These are phyloP conservation scores for Erucastrum elatum DNA, from an alignment of 345 rosid species.

Conservation along the genomic window DNA sequence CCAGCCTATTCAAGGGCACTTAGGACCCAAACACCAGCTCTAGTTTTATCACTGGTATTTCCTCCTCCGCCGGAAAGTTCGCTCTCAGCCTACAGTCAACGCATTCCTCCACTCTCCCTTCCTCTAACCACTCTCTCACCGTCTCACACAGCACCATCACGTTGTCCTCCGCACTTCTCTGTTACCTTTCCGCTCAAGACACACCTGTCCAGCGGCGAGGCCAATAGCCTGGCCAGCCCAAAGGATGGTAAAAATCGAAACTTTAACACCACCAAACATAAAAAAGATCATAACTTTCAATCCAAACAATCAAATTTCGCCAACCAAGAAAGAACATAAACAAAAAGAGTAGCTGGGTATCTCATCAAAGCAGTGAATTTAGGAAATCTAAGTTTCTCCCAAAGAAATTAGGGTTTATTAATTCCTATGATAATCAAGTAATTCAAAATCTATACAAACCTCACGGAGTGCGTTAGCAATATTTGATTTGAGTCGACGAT, in stretches of 20 bases:
- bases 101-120: constrained; percentile 72
- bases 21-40: constrained; percentile 90
- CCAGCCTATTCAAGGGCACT: constrained; percentile 92
- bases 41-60: constrained; percentile 80
- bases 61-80: constrained; percentile 76
- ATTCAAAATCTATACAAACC: too few relatives aligned
- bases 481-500: too few relatives aligned
- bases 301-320: too few relatives aligned
- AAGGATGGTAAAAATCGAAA: constrained; percentile 15
- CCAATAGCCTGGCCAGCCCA: constrained; percentile 74
- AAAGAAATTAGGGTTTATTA: too few relatives aligned
- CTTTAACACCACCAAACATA: too few relatives aligned
- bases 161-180: constrained; percentile 70
- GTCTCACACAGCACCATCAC: constrained; percentile 88
- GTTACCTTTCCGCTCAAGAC: constrained; percentile 95
- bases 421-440: too few relatives aligned
- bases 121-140: constrained; percentile 78
- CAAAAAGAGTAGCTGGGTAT: too few relatives aligned
- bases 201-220: constrained; percentile 73
- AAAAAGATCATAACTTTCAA: too few relatives aligned
- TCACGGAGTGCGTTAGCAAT: too few relatives aligned
- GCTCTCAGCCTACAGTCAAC: constrained; percentile 60
- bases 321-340: too few relatives aligned
- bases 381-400: too few relatives aligned
- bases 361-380: too few relatives aligned